phyloP scores from a whole-genome alignment of 371 early-diverging fungal genomes.

The Mucor sp. region DNA sequence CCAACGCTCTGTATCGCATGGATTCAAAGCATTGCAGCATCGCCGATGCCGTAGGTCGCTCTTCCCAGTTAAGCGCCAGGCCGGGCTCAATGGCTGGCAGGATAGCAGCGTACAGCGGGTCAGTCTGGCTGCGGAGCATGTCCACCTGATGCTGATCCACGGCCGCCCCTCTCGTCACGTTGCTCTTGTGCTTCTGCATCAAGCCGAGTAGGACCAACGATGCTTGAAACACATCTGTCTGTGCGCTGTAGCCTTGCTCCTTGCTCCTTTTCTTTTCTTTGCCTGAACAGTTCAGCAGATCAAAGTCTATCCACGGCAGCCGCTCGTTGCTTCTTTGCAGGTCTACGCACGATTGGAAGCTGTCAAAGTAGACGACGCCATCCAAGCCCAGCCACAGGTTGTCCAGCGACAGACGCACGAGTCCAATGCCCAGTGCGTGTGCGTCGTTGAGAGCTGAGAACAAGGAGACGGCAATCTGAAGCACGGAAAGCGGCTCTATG shows the following conservation, averaged over 20 bases:
- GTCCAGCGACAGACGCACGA: not conserved
- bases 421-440: slow-evolving; percentile 3
- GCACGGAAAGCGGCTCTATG: slow-evolving; percentile 5
- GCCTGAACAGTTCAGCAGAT: slow-evolving; percentile 1
- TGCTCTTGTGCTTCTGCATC: not conserved
- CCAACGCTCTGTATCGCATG: not conserved
- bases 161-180: not conserved
- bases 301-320: slow-evolving; percentile 6
- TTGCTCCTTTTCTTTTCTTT: not conserved
- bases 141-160: not conserved
- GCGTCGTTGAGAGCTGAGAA: slow-evolving; percentile 25
- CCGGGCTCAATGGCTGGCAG: not conserved
- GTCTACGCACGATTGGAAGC: slow-evolving; percentile 1
- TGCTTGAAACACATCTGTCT: slow-evolving; percentile 1
- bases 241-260: not conserved
- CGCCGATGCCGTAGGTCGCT: not conserved
- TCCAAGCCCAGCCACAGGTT: slow-evolving; percentile 7
- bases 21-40: not conserved
- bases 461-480: slow-evolving; percentile 18
- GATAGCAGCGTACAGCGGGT: not conserved
- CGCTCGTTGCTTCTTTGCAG: not conserved
- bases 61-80: not conserved
- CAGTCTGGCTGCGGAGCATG: not conserved
- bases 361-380: slow-evolving; percentile 8
- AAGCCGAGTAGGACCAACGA: not conserved